These are phyloP conservation scores for Solanum commersonii DNA, from an alignment of 257 asterid genomes.

Conservation along the genomic window DNA sequence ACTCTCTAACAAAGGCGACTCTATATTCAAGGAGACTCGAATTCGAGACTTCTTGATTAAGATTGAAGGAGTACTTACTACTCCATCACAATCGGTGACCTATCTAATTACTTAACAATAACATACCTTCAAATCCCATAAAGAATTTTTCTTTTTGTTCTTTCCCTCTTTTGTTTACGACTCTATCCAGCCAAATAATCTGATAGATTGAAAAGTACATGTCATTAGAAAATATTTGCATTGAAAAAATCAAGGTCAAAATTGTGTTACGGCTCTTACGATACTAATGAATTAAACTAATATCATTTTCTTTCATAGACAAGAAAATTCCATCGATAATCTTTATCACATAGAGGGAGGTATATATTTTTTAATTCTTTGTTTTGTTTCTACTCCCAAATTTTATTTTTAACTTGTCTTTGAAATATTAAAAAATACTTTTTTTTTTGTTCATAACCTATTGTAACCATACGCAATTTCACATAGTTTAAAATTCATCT, in stretches of 20 bases:
- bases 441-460: neutral
- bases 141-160: neutral
- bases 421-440: neutral
- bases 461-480: neutral
- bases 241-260: neutral
- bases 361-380: neutral
- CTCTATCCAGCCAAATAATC: neutral
- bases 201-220: neutral
- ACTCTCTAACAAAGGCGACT: too few species aligned
- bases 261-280: neutral
- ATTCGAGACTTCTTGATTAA: too few species aligned
- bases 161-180: neutral
- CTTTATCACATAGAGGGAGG: neutral
- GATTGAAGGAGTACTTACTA: too few species aligned
- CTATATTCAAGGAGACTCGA: too few species aligned
- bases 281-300: neutral
- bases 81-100: too few species aligned
- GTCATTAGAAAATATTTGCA: neutral
- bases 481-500: neutral
- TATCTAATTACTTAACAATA: too few species aligned
- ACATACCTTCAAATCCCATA: neutral
- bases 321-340: neutral
- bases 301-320: neutral
- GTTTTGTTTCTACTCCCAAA: neutral
- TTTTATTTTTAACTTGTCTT: neutral